Evolutionary conservation across 163 green algal genomes (phyloP), one percentile per base, ranked within the genome.

Genomic region (Chlamydomonas reinhardtii): DNA sequence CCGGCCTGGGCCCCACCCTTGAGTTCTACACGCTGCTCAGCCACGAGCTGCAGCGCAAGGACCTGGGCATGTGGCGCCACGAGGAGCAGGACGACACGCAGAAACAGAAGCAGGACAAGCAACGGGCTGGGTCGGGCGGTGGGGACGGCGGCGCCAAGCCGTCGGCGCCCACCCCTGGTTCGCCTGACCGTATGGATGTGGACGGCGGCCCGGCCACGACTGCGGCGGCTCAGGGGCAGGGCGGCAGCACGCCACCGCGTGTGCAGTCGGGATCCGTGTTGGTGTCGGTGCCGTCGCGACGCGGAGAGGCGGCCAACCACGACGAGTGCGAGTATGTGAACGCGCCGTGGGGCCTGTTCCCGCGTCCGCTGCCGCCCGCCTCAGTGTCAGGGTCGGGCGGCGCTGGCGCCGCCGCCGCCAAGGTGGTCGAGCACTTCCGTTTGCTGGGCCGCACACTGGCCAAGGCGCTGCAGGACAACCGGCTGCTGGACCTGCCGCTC

Each of bases 11-110:
- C 12, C 97, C 97, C 62, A 99, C 97, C 16, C 94, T 99, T 52
- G 97, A 99, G 92, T 99, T 99, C 89, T 99, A 98, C 94, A 98
- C 97, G 31, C 94, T 99, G 83, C 90, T 99, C n/a, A 95, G 89
- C 12, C 93, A 98, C 87, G 96, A 99, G 91, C 93, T 99, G 62
- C 96, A 98, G 93, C 78, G 89, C n/a, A 89, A 85, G 54, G 68
- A 76, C 4, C 93, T 99, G 34, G 87, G 89, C 82, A 94, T 99
- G 86, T 99, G 97, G 97, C 93, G 97, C 25, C 87, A 93, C 79
- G 93, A 96, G 70, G 91, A 94, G 68, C 76, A 69, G 31, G 72
- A 88, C 32, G 62, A 73, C 76, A 84, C 76, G 29, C 81, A 74
- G 54, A 72, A 72, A 34, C 74, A 39, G 43, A 5, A 80, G 52